Evolutionary conservation across 23 red algal genomes (phyloP), one percentile per base, ranked within the genome.

Genomic region (Gracilaria gracilis): DNA sequence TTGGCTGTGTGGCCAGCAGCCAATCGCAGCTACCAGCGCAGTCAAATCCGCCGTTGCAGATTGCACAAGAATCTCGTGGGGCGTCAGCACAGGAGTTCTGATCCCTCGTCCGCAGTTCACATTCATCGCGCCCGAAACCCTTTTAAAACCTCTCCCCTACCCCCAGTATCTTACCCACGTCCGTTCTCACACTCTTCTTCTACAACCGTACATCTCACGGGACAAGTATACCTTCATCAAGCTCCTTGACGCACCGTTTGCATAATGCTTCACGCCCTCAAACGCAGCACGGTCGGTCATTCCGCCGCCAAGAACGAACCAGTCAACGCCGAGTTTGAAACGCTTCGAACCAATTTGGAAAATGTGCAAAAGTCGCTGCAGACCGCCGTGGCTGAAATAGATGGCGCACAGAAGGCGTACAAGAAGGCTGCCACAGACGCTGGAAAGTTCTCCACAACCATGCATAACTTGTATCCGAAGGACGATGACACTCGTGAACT

Each of bases 191-290:
- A 7, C 42, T 4, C 42, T 7, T 46, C 42, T 11, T 4, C 54
- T 1, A 51, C 54, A 31, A 17, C 80, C 2, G 27, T n/a, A n/a
- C 50, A 24, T 29, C 51, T 42, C 37, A 21, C 58, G 14, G 0
- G 13, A 32, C 5, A 61, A 39, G 4, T 57, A 51, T 21, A 15
- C 42, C 48, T 36, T 25, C 42, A 5, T 6, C 1, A 31, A 31
- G 13, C 25, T 47, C 1, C 27, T 82, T 27, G 23, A 8, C 1
- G 8, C 11, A 23, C 40, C 5, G 9, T 11, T 24, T 24, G 14
- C 82, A 72, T 35, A n/a, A 90, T 90, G 87, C 57, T 90, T 44
- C 87, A 90, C 76, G 76, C 87, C 42, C 36, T 90, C 54, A 90
- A 90, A 34, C 87, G 87, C 57, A 81, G 59, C 32, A 81, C 76